phyloP scores from a whole-genome alignment of 2,329 filamentous ascomycete genomes.

The Xylaria arbuscula region DNA sequence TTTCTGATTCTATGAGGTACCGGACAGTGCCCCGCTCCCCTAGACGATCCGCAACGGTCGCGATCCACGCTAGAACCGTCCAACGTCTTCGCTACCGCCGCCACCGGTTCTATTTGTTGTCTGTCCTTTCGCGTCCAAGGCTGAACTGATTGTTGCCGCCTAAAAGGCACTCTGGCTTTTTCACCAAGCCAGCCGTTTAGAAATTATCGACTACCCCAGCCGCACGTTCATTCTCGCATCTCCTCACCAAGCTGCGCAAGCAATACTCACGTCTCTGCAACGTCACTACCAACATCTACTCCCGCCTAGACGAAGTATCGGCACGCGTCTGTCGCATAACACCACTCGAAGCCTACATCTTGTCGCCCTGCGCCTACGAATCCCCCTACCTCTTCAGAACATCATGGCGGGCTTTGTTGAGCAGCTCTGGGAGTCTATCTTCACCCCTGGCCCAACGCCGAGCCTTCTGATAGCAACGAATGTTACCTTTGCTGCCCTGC shows the following conservation, averaged over 20 bases:
- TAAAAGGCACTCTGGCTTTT: constrained; percentile 22
- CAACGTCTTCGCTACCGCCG: constrained; percentile 24
- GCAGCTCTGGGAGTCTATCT: constrained; percentile 91
- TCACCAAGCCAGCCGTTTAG: constrained; percentile 9
- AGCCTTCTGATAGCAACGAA: constrained; percentile 92
- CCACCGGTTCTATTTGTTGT: constrained; percentile 21
- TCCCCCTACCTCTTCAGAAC: constrained; percentile 7
- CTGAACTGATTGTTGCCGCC: constrained; percentile 27
- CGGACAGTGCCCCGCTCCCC: constrained; percentile 23
- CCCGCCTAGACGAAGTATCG: constrained; percentile 6
- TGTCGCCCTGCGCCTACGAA: constrained; percentile 24
- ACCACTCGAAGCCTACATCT: constrained; percentile 5
- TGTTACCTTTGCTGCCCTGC: constrained; percentile 85
- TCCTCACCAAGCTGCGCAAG: constrained; percentile 7
- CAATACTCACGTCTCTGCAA: constrained; percentile 10
- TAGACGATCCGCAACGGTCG: constrained; percentile 26
- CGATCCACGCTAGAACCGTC: constrained; percentile 32
- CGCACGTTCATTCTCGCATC: constrained; percentile 16
- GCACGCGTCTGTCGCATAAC: constrained; percentile 41
- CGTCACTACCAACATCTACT: constrained; percentile 27
- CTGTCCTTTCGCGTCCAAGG: constrained; percentile 33
- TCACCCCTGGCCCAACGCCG: constrained; percentile 90
- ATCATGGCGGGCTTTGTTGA: constrained; percentile 72
- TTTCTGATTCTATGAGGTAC: background rate
- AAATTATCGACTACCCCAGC: background rate